Conservation (phyloP, 306 rosid species). For the Castanopsis chinensis region DNA sequence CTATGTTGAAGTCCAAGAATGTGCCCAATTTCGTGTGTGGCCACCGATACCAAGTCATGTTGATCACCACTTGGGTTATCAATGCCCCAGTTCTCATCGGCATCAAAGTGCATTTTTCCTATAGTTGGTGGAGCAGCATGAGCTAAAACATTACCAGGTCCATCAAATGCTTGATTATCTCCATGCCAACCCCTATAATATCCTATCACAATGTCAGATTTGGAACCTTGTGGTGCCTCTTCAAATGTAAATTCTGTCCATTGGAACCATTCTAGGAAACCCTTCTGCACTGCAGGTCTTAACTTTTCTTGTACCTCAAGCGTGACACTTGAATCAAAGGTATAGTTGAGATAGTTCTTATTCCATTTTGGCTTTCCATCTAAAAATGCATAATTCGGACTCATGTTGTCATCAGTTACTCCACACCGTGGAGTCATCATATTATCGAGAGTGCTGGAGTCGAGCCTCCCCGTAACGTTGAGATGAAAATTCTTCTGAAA, state of each 20-base stretch:
- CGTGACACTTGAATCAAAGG: too few relatives aligned
- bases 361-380: too few relatives aligned
- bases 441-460: neutral
- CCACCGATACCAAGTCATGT: neutral
- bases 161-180: neutral
- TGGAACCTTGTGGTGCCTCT: neutral
- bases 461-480: neutral
- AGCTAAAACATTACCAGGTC: neutral
- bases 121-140: neutral
- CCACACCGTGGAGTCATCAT: conserved; percentile 15
- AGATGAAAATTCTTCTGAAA: too few relatives aligned
- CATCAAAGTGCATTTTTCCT: conserved; percentile 23
- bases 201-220: neutral
- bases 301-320: too few relatives aligned
- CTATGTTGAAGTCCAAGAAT: conserved; percentile 28
- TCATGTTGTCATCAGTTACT: neutral
- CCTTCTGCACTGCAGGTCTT: too few relatives aligned
- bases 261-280: neutral
- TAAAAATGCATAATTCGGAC: too few relatives aligned
- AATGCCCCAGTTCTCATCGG: conserved; percentile 7
- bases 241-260: neutral
- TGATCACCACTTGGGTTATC: neutral
- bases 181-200: neutral
- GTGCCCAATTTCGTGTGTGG: conserved; percentile 31
- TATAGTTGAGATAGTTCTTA: too few relatives aligned